Conservation (phyloP, 495 filamentous ascomycete genomes). For the Jackrogersella multiformis region DNA sequence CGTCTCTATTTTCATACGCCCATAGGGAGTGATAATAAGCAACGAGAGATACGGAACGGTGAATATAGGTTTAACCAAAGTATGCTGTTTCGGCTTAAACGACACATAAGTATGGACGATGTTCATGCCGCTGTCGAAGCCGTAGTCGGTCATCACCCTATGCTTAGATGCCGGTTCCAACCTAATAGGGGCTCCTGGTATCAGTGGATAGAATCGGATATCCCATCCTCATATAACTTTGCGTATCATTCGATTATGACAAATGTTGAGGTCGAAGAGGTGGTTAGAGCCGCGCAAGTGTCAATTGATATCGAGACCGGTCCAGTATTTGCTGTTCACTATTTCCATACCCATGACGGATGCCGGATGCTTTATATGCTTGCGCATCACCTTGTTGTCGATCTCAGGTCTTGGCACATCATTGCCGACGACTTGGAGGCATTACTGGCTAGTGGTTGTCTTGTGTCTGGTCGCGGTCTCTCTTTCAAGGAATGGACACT, state of each 20-base stretch:
- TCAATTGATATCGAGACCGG: slow-evolving; percentile 52
- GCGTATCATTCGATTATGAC: slow-evolving; percentile 48
- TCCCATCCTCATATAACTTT: slow-evolving; percentile 53
- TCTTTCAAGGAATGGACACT: slow-evolving; percentile 73
- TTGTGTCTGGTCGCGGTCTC: slow-evolving; percentile 54
- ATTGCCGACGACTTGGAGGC: slow-evolving; percentile 74
- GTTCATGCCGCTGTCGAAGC: slow-evolving; percentile 65
- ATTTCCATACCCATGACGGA: slow-evolving; percentile 61
- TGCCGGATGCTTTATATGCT: slow-evolving; percentile 68
- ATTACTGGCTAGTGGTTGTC: slow-evolving; percentile 60
- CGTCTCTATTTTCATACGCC: slow-evolving; percentile 69
- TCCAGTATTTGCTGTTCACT: slow-evolving; percentile 49
- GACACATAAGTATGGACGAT: slow-evolving; percentile 55
- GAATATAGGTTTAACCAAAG: slow-evolving; percentile 80
- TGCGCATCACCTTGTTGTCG: slow-evolving; percentile 74
- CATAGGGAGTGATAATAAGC: slow-evolving; percentile 50
- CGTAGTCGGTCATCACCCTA: slow-evolving; percentile 71
- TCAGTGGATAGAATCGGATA: slow-evolving; percentile 52
- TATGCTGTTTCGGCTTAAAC: slow-evolving; percentile 67
- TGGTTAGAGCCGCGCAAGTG: slow-evolving; percentile 51
- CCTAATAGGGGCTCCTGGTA: slow-evolving; percentile 51
- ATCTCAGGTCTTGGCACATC: slow-evolving; percentile 75
- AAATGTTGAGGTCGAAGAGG: slow-evolving; percentile 51
- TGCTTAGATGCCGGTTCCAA: slow-evolving; percentile 75
- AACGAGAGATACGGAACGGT: slow-evolving; percentile 56